Evolutionary conservation across 2,329 filamentous ascomycete genomes (phyloP), one percentile per base, ranked within the genome.

Genomic region (Annulohypoxylon truncatum): DNA sequence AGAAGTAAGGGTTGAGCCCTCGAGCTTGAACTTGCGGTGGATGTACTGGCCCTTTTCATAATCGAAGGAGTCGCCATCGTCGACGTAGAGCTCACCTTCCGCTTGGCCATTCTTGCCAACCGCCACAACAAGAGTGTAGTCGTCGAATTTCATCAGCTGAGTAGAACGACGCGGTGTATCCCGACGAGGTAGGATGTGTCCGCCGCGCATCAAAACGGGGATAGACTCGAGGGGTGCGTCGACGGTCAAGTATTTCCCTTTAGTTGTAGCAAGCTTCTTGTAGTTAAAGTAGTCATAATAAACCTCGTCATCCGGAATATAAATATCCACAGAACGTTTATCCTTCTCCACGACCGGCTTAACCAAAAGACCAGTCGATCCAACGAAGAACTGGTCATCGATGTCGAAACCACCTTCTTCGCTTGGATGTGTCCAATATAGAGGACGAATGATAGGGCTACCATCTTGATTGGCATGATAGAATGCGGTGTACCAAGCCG

Each of bases 241-340:
- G 35, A 97, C 82, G 0, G 87, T 91, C 66, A 93, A 83, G 38
- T 81, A 82, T 77, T 91, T 90, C 69, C 92, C 92, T 67, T 90
- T 89, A 22, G 90, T 86, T 20, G 89, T 90, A 38, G 83, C 79
- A 75, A 96, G 89, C 44, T 88, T 82, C 42, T 90, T 88, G 81
- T 93, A 97, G 73, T 93, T 93, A 77, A 96, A 96, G 82, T 99
- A 99, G 80, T 98, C 92, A 75, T 94, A 99, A 80, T 99, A 98
- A 56, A 92, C 86, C 78, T 96, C 92, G 63, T 91, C 87, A 72
- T 98, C 95, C 0, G 94, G 91, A 57, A 99, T 88, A 81, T 96
- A 97, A 61, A 99, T 87, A 18, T 94, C 90, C 0, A 90, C 89
- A 18, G 87, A 89, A 15, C 87, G 85, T 48, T 90, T 89, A 69